A percentile compares a stretch with the other conserved stretches of the same genome.
Evolutionary conservation across 768 basidiomycete species (phyloP).

Genomic region (Lentinula sp.): DNA sequence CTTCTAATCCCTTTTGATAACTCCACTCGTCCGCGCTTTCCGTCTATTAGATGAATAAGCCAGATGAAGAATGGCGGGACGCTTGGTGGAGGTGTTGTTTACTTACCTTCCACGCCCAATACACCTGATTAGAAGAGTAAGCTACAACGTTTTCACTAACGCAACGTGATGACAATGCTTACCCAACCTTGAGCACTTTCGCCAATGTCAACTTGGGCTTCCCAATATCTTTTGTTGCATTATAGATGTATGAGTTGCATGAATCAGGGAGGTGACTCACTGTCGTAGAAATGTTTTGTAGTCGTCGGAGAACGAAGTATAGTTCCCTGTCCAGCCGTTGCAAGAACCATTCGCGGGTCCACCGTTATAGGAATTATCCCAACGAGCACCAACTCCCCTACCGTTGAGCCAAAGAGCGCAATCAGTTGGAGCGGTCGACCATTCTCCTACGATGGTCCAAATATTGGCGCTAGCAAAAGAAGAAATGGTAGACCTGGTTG

Average conservation of each 20-base stretch:
- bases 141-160: conserved; percentile 8
- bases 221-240: conserved; percentile 53
- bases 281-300: conserved; percentile 60
- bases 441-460: conserved; percentile 79
- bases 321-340: conserved; percentile 54
- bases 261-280: conserved; percentile 27
- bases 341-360: conserved; percentile 56
- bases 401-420: conserved; percentile 81
- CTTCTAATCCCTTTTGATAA: conserved; percentile 65
- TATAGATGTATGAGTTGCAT: neutral
- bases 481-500: conserved; percentile 35
- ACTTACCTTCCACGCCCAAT: conserved; percentile 68
- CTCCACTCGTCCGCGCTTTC: conserved; percentile 75
- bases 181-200: conserved; percentile 66
- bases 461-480: conserved; percentile 47
- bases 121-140: conserved; percentile 19
- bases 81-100: neutral
- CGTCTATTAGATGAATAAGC: conserved; percentile 24
- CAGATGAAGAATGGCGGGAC: conserved; percentile 3
- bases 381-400: conserved; percentile 60
- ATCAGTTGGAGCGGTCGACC: conserved; percentile 68
- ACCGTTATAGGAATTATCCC: conserved; percentile 33
- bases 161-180: neutral
- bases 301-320: conserved; percentile 46
- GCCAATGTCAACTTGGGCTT: conserved; percentile 70